These are phyloP conservation scores for Phytophthora fragariaefolia DNA, from an alignment of 352 stramenopile genomes.

Conservation along the genomic window DNA sequence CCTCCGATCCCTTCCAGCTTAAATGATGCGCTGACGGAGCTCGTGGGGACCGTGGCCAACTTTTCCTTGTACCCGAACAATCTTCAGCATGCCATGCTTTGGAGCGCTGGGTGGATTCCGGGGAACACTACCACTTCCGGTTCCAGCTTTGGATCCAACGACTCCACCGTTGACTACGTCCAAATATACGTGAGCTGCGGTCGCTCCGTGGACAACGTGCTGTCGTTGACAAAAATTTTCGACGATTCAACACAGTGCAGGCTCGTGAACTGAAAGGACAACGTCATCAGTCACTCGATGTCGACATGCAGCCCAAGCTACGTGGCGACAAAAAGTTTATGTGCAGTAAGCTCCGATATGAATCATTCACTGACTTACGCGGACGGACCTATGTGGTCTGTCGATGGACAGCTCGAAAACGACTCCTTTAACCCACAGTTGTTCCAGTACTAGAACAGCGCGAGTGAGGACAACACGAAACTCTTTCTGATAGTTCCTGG, in stretches of 20 bases:
- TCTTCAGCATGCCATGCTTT: no score
- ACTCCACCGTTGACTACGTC: slow-evolving; percentile 18
- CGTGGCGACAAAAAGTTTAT: slow-evolving; percentile 15
- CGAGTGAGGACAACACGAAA: slow-evolving; percentile 4
- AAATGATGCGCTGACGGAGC: no score
- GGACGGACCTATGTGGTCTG: slow-evolving; percentile 18
- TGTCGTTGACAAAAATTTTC: slow-evolving; percentile 4
- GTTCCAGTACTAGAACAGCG: background rate
- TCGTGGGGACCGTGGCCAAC: no score
- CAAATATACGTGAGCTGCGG: slow-evolving; percentile 41
- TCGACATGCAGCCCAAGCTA: slow-evolving; percentile 18
- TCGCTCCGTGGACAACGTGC: slow-evolving; percentile 31
- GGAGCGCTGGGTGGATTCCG: no score
- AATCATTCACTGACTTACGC: background rate
- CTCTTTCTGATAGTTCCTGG: slow-evolving; percentile 27
- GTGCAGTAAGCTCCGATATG: slow-evolving; percentile 17
- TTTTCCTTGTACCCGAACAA: no score
- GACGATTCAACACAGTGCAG: slow-evolving; percentile 9
- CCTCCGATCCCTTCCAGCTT: no score
- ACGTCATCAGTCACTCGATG: slow-evolving; percentile 16
- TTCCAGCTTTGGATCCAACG: no score
- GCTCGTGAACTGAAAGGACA: slow-evolving; percentile 23
- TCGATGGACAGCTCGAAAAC: slow-evolving; percentile 20
- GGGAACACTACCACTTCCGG: no score
- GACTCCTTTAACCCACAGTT: slow-evolving; percentile 32